Base-by-base conservation (phyloP, 345 rosid species). In the Melastoma malabathricum region DNA sequence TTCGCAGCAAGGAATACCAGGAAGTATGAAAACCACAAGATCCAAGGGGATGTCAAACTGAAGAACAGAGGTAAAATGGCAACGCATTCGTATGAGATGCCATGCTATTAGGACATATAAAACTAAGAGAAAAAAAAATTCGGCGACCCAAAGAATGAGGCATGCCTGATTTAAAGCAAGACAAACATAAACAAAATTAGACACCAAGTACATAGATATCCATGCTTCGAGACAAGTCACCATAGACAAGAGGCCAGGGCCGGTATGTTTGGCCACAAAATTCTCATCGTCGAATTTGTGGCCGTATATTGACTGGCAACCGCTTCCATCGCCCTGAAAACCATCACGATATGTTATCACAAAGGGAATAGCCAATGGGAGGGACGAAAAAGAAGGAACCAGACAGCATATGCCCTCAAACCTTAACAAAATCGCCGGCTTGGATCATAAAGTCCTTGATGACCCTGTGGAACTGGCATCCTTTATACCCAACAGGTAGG, bases 391-490 rank as follows among this genome's bases (percentile, higher is more conserved):
- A n/a, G n/a, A n/a, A n/a, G n/a, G 25, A 22, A 2, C 25, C 25
- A 22, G 25, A 22, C 25, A 22, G 25, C 25, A 22, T 22, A 22
- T 22, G 25, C 25, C 25, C 25, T 1, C 41, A 12, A 34, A 84
- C 98, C 96, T 87, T 92, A 0, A 87, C 5, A 67, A 92, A 87
- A 52, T 92, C 98, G 59, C 98, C 98, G 43, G 93, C 86, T 68
- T 87, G 98, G 72, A 92, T 75, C 94, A 92, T 92, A 60, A 92
- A 92, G 62, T 92, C 98, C 65, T 84, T 92, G 56, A 92, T 92
- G 50, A 92, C 88, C 60, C 98, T 77, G 58, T 87, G 97, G 55
- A 92, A 87, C 46, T 87, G 98, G 61, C 90, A 87, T 18, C 84
- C 90, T 58, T 92, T 87, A 68, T 79, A 92, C 50, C 95, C 95